Percentiles rank a stretch among this genome's conserved stretches.
Evolutionary conservation across 352 stramenopile species (phyloP).

Genomic region (Globisporangium heterothallicum): DNA sequence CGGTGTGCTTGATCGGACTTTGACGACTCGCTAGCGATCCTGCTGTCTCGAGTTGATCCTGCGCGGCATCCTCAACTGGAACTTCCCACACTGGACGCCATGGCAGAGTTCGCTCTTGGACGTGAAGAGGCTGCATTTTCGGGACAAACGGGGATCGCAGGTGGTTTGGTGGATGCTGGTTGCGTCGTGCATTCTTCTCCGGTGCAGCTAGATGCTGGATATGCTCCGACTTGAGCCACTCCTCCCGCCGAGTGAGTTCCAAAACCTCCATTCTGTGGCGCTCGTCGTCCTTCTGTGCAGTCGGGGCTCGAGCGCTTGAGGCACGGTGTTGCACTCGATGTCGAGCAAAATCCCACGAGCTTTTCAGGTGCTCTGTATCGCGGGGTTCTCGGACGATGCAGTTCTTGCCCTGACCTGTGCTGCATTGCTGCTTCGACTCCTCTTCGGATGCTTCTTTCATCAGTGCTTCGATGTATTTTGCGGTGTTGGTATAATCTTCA

Average conservation of each 20-base stretch:
- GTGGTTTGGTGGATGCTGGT: not conserved
- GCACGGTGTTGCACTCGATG: not conserved
- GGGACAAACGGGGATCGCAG: slow-evolving; percentile 12
- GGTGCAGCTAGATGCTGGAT: slow-evolving; percentile 15
- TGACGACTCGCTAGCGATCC: not conserved
- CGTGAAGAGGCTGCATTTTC: slow-evolving; percentile 12
- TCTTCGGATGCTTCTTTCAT: slow-evolving; percentile 30
- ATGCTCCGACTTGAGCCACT: slow-evolving; percentile 41
- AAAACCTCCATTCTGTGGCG: slow-evolving; percentile 10
- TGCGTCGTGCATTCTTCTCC: not conserved
- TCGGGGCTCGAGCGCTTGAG: slow-evolving; percentile 15
- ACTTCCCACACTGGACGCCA: slow-evolving; percentile 24
- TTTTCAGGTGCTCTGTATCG: slow-evolving; percentile 17
- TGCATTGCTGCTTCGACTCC: slow-evolving; percentile 4
- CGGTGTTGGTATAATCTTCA: slow-evolving; percentile 49
- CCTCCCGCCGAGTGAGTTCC: slow-evolving; percentile 14
- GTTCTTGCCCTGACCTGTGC: not conserved
- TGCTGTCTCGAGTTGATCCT: not conserved
- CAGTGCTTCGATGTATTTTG: slow-evolving; percentile 39
- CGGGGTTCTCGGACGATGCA: slow-evolving; percentile 2
- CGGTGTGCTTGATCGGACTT: not conserved
- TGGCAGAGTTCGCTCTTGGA: slow-evolving; percentile 15
- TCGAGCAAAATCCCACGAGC: slow-evolving; percentile 22
- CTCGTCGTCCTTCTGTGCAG: not conserved
- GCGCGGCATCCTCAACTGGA: not conserved